These are phyloP conservation scores for Mucor plumbeus DNA, from an alignment of 371 early-diverging fungal species.

Conservation along the genomic window DNA sequence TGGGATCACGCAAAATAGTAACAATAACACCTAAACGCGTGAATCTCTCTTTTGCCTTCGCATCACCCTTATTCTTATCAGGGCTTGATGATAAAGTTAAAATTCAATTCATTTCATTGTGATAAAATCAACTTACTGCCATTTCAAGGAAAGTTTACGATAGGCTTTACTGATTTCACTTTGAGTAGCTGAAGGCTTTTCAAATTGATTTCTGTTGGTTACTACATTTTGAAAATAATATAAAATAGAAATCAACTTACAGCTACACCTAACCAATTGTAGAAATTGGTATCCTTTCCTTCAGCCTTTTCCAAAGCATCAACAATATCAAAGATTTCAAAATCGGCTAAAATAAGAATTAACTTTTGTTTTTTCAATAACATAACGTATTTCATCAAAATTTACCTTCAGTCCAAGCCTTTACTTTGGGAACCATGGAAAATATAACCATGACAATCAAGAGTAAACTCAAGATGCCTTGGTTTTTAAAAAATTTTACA, in stretches of 20 bases:
- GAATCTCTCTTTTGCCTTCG: slow-evolving; percentile 64
- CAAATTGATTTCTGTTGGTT: background rate
- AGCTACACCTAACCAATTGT: slow-evolving; percentile 61
- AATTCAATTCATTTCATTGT: background rate
- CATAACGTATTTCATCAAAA: background rate
- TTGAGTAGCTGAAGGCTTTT: slow-evolving; percentile 67
- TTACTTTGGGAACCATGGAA: slow-evolving; percentile 32
- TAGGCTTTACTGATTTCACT: slow-evolving; percentile 84
- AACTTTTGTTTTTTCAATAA: background rate
- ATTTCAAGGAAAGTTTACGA: slow-evolving; percentile 88
- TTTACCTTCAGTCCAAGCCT: slow-evolving; percentile 40
- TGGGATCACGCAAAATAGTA: slow-evolving; percentile 69
- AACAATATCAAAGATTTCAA: slow-evolving; percentile 85
- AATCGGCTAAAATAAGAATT: slow-evolving; percentile 53
- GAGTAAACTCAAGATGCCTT: slow-evolving; percentile 25
- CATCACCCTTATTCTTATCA: slow-evolving; percentile 72
- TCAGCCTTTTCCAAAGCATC: slow-evolving; percentile 75
- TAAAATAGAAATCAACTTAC: slow-evolving; percentile 25
- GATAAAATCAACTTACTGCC: slow-evolving; percentile 72
- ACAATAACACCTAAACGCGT: slow-evolving; percentile 72
- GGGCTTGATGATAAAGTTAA: slow-evolving; percentile 52
- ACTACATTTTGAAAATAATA: background rate
- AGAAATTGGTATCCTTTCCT: slow-evolving; percentile 68
- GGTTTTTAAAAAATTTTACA: slow-evolving; percentile 15
- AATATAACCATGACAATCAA: slow-evolving; percentile 25